Conservation (phyloP, 1,284 basidiomycete genomes). For the Sporisorium sorghi region DNA sequence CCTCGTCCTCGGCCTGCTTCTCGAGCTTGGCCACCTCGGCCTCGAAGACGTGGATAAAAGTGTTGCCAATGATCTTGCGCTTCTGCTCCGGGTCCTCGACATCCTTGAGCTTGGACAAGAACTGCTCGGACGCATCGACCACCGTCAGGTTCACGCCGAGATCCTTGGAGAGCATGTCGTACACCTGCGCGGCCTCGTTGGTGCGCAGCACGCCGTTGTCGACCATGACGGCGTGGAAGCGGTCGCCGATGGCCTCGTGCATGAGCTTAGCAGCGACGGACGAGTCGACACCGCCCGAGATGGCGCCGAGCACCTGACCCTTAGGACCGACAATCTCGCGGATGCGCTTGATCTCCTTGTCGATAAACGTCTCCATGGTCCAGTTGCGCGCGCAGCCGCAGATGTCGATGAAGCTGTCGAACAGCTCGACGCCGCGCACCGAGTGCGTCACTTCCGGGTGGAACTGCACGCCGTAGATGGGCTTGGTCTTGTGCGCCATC, state of each 20-base stretch:
- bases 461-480: constrained; percentile 97
- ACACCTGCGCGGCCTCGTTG: constrained; percentile 92
- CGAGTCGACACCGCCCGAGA: constrained; percentile 97
- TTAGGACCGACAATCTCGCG: constrained; percentile 92
- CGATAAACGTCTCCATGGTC: constrained; percentile 99
- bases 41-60: constrained; percentile 98
- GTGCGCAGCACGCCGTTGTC: constrained; percentile 96
- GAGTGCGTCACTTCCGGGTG: constrained; percentile 99
- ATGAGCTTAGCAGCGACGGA: constrained; percentile 98
- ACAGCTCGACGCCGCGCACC: constrained; percentile 88
- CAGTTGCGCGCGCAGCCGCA: constrained; percentile 86
- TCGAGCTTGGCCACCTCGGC: constrained; percentile 91
- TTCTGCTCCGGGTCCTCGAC: constrained; percentile 97
- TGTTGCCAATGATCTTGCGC: constrained; percentile 98
- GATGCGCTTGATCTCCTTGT: constrained; percentile 95
- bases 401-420: constrained; percentile 85
- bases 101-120: constrained; percentile 87
- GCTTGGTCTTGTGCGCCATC: constrained; percentile 88
- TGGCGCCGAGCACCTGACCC: constrained; percentile 96
- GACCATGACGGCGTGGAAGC: constrained; percentile 99
- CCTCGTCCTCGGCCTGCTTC: constrained; percentile 78
- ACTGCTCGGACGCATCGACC: constrained; percentile 92
- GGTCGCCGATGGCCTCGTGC: constrained; percentile 98
- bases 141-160: constrained; percentile 97
- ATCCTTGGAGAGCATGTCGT: constrained; percentile 91